Evolutionary conservation across 2,329 filamentous ascomycete species (phyloP), one percentile per base, ranked within the genome.

Genomic region (Chaetomium strumarium): DNA sequence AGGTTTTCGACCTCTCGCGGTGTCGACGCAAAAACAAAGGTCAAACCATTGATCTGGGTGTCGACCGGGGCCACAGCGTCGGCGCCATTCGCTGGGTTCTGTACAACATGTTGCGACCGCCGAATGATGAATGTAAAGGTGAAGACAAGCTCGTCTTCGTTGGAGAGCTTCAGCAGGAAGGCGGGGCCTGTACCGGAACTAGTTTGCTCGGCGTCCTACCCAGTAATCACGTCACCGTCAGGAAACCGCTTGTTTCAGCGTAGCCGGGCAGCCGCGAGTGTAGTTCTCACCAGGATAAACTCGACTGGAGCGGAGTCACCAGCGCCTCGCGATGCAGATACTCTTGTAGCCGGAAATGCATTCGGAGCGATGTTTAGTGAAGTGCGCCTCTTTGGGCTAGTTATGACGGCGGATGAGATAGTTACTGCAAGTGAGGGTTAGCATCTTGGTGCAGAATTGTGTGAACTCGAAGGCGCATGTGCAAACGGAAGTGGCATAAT

Each of bases 131-230:
- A 96, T 37, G 88, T 93, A 68, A 97, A 99, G 63, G 85, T 89
- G 72, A 99, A 95, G 60, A 83, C 83, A 50, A 99, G 83, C 60
- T 99, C 93, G 61, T 97, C 93, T 61, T 95, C 90, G 71, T 91
- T 93, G 61, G 77, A 81, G 46, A 99, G 75, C 66, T 95, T 93
- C 53, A 97, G 76, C 46, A 99, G 80, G 68, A 97, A 95, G 55
- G 78, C 79, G 9, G 90, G 88, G 29, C 74, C 66, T 49, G 75
- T 70, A 30, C 70, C 67, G 33, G 70, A 59, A 44, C 70, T 67
- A 24, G 75, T 66, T 51, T 74, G 66, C 56, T 96, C 92, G 40
- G 88, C 84, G 68, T 97, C 93, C 90, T 96, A 61, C 14, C 58
- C 14, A n/a, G 11, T n/a, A 24, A 24, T 7, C 24, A 60, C n/a